A percentile compares a stretch with the other conserved stretches of the same genome.
These are phyloP conservation scores for Monosporascus sp. DNA, from an alignment of 2,329 filamentous ascomycete species.

Conservation along the genomic window DNA sequence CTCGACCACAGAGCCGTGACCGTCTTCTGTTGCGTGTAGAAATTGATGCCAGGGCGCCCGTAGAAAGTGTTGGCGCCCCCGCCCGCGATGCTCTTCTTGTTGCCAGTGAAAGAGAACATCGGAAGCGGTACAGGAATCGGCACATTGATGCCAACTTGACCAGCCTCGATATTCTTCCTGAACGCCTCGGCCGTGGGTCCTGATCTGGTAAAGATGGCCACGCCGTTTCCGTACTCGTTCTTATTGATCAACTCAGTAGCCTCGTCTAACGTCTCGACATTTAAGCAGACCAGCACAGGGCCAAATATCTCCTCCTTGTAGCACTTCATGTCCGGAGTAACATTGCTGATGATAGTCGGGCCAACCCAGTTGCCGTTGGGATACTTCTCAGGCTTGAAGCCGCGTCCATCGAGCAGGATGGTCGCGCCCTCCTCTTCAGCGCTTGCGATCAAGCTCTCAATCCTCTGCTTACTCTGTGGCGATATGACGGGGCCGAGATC, in stretches of 20 bases:
- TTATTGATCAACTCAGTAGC: slow-evolving; percentile 76
- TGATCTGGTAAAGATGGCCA: slow-evolving; percentile 76
- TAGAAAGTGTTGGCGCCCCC: slow-evolving; percentile 94
- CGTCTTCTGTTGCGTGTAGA: slow-evolving; percentile 97
- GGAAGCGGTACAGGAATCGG: slow-evolving; percentile 68
- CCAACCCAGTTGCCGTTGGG: slow-evolving; percentile 82
- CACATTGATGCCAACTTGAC: slow-evolving; percentile 82
- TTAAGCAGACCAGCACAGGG: slow-evolving; percentile 75
- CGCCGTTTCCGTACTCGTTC: slow-evolving; percentile 84
- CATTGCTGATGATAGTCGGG: slow-evolving; percentile 77
- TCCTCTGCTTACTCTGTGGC: slow-evolving; percentile 71
- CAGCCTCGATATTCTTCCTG: slow-evolving; percentile 75
- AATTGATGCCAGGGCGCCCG: slow-evolving; percentile 83
- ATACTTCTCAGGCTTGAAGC: slow-evolving; percentile 70
- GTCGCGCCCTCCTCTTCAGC: slow-evolving; percentile 77
- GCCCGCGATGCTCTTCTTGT: slow-evolving; percentile 88
- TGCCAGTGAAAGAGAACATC: slow-evolving; percentile 68
- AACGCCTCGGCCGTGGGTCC: slow-evolving; percentile 73
- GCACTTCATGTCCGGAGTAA: slow-evolving; percentile 75
- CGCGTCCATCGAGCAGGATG: slow-evolving; percentile 75
- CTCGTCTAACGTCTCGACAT: slow-evolving; percentile 71
- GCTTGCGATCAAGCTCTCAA: slow-evolving; percentile 68
- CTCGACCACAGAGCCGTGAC: slow-evolving; percentile 88
- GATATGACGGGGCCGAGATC: slow-evolving; percentile 81
- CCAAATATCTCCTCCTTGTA: slow-evolving; percentile 85